A percentile compares a stretch with the other conserved stretches of the same genome.
phyloP scores from a whole-genome alignment of 805 yeast genomes.

The Ogataea ramenticola region DNA sequence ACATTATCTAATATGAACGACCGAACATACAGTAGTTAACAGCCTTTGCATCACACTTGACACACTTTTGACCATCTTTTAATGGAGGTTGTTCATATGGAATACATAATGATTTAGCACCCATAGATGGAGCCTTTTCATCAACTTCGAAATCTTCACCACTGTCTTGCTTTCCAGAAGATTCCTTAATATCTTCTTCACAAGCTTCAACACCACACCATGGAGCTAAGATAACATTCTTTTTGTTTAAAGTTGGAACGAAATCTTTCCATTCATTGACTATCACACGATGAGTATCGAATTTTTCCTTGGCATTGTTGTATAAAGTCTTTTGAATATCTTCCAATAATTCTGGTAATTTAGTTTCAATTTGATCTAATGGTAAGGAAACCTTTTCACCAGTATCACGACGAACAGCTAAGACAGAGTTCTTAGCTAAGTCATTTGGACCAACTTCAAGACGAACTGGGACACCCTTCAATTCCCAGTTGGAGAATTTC shows the following conservation, averaged over 20 bases:
- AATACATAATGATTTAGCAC: conserved; percentile 96
- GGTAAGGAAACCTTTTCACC: conserved; percentile 66
- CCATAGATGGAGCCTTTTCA: conserved; percentile 98
- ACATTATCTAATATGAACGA: conserved; percentile 73
- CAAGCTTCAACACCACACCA: conserved; percentile 96
- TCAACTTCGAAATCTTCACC: conserved; percentile 86
- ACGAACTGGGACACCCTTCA: conserved; percentile 92
- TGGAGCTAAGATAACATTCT: conserved; percentile 88
- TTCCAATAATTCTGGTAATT: conserved; percentile 72
- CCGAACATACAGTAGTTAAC: conserved; percentile 90
- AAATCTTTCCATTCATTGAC: conserved; percentile 88
- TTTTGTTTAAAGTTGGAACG: conserved; percentile 84
- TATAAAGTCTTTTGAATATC: conserved; percentile 72
- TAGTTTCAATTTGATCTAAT: conserved; percentile 54
- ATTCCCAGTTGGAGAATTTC: conserved; percentile 97
- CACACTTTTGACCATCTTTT: conserved; percentile 76
- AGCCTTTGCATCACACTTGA: conserved; percentile 74
- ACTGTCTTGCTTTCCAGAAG: conserved; percentile 70
- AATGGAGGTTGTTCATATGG: conserved; percentile 89
- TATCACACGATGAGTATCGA: conserved; percentile 74
- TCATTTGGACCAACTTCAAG: conserved; percentile 97
- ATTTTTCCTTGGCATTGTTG: conserved; percentile 71
- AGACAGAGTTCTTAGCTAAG: conserved; percentile 66
- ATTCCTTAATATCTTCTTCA: conserved; percentile 95
- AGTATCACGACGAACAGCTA: conserved; percentile 91